Evolutionary conservation across 306 rosid species (phyloP), one percentile per base, ranked within the genome.

Genomic region (Hippophae gyantsensis): DNA sequence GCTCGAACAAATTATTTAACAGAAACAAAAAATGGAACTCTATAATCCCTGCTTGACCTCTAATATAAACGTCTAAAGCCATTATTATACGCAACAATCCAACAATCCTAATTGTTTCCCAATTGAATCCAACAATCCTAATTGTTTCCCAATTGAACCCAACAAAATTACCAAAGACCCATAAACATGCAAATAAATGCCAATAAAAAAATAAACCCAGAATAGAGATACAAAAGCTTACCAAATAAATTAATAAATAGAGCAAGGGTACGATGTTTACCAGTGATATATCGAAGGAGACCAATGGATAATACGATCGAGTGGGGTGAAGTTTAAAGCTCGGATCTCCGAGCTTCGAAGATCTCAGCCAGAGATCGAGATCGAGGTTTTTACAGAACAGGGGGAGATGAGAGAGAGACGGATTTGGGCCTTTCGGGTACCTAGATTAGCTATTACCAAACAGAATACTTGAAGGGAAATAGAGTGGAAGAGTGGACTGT

Each of bases 371-470:
- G 27, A 26, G 85, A 64, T 76, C 23, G 74, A 73, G 95, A 87
- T 79, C 84, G 81, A 85, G 86, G 96, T 86, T 80, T 82, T 77
- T 67, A 73, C 86, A 76, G 80, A 23, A 52, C 45, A 11, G 70
- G 52, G 48, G 26, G 58, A 49, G 71, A 8, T 57, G 11, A 13
- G 32, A 27, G 42, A 10, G 66, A 54, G 78, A 18, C 23, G 23
- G 23, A 18, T 18, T 18, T 18, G 23, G 23, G 23, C 23, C 23
- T 18, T 18, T 18, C 1, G 1, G 23, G 23, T 18, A 18, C 23
- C 23, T 32, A 32, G 38, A 32, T 32, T 32, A 32, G 4, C 38
- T 32, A 32, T 32, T 32, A 1, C 38, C 5, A 4, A 32, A 32
- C 38, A 32, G 38, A 32, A 32, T 32, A 32, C 3, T 32, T 32